These are phyloP conservation scores for Podila epigama DNA, from an alignment of 192 early-diverging fungal genomes.

Conservation along the genomic window DNA sequence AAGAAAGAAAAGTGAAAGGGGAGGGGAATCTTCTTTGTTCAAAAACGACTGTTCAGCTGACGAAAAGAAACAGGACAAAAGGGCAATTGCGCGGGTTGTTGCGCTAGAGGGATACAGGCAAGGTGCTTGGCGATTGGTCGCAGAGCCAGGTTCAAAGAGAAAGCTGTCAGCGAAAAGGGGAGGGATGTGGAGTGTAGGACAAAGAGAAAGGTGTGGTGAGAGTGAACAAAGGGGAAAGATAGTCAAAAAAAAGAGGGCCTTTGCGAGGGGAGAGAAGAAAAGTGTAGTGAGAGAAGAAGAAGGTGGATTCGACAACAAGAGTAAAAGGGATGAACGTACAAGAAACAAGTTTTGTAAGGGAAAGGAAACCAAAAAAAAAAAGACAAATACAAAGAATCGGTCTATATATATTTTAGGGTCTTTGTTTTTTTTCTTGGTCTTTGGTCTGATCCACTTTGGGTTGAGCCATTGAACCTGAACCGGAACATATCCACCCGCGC, in stretches of 20 bases:
- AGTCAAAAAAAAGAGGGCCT: neutral
- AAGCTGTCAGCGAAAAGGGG: neutral
- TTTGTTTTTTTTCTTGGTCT: no score
- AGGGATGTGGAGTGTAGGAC: neutral
- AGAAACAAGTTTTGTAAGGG: no score
- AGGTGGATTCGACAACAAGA: no score
- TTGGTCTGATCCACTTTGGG: no score
- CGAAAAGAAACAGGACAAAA: conserved; percentile 2
- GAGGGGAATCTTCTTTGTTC: neutral
- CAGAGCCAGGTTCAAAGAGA: neutral
- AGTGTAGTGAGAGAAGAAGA: neutral
- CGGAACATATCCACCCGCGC: no score
- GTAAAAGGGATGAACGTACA: no score
- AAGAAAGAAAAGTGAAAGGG: neutral
- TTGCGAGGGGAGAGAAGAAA: neutral
- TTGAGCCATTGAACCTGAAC: no score
- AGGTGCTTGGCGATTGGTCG: neutral
- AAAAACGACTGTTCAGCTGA: neutral
- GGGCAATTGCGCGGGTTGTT: neutral
- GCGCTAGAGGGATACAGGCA: neutral
- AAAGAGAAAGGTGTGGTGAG: neutral
- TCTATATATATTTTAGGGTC: no score
- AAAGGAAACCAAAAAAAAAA: no score
- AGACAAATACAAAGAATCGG: no score
- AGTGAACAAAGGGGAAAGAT: neutral